Evolutionary conservation across 768 basidiomycete species (phyloP), one percentile per base, ranked within the genome.

Genomic region (Cyclocybe aegerita): DNA sequence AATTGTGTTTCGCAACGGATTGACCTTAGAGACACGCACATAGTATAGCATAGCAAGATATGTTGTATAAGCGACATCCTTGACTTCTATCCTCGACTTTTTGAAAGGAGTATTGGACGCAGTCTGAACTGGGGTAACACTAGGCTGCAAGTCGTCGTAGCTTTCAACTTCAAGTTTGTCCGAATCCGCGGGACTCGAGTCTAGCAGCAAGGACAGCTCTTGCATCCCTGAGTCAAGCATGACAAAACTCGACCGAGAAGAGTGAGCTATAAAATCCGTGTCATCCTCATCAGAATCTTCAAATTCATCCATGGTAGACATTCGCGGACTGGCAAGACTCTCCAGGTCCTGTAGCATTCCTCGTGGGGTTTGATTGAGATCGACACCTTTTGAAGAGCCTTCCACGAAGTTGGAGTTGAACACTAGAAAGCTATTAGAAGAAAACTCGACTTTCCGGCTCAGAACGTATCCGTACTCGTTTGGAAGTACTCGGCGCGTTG

Each of bases 401-500:
- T 90, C 88, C 2, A 78, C 78, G 54, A 90, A 90, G 7, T 80
- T 83, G 0, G 88, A 82, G 46, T 70, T 70, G 60, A 90, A 89
- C 89, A 90, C 88, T 90, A 49, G 1, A 40, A 49, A 36, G 23
- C 4, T 4, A 7, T 43, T 36, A 16, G 14, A 31, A 46, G 39
- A 53, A 43, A 39, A 14, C 43, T 14, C 38, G 7, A 15, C 23
- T 4, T 36, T 23, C 49, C n/a, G 7, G 31, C 3, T 31, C 39
- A 35, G 7, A 30, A 4, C 7, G 17, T 31, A 12, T 23, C 44
- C 74, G 48, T 59, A 90, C 88, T 92, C 4, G 82, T 80, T 49
- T 83, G 72, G 58, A 93, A 93, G 64, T 93, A 93, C 31, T 90
- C 88, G 4, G 85, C 81, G 50, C 92, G 70, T 55, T 76, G 71